A percentile compares a stretch with the other conserved stretches of the same genome.
These are phyloP conservation scores for Hyaloscypha finlandica DNA, from an alignment of 495 filamentous ascomycete genomes.

Conservation along the genomic window DNA sequence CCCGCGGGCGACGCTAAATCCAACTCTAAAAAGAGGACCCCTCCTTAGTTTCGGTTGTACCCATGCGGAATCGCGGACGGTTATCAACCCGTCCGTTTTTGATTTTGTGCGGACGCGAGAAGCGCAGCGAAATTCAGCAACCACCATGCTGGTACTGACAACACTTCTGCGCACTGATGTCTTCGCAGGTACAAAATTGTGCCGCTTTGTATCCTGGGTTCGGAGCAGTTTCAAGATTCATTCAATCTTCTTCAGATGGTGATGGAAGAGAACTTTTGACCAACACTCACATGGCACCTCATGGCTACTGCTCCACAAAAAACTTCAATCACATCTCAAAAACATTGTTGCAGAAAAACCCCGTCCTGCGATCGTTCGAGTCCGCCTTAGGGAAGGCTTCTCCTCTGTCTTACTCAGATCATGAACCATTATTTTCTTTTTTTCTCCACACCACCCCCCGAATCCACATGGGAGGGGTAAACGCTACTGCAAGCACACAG, in stretches of 20 bases:
- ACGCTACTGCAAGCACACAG: constrained; percentile 21
- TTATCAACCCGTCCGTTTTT: background rate
- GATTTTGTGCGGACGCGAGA: constrained; percentile 5
- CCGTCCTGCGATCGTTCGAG: background rate
- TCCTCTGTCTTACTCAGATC: constrained; percentile 9
- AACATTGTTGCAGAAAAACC: background rate
- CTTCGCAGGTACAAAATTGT: background rate
- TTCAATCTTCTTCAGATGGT: background rate
- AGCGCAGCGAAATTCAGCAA: constrained; percentile 6
- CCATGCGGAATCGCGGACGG: background rate
- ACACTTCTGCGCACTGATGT: background rate
- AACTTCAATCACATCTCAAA: constrained; percentile 2
- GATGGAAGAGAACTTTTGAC: background rate
- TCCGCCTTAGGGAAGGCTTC: background rate
- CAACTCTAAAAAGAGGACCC: constrained; percentile 21
- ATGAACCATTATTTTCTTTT: constrained; percentile 12
- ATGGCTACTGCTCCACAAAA: background rate
- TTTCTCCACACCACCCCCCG: constrained; percentile 4
- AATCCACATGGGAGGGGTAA: background rate
- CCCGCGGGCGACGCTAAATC: constrained; percentile 6
- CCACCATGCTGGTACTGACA: background rate
- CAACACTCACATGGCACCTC: background rate
- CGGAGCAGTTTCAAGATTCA: background rate
- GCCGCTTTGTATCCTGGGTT: background rate
- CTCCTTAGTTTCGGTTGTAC: background rate